phyloP scores from a whole-genome alignment of 305 asterid species.

The Ruellia speciosa region DNA sequence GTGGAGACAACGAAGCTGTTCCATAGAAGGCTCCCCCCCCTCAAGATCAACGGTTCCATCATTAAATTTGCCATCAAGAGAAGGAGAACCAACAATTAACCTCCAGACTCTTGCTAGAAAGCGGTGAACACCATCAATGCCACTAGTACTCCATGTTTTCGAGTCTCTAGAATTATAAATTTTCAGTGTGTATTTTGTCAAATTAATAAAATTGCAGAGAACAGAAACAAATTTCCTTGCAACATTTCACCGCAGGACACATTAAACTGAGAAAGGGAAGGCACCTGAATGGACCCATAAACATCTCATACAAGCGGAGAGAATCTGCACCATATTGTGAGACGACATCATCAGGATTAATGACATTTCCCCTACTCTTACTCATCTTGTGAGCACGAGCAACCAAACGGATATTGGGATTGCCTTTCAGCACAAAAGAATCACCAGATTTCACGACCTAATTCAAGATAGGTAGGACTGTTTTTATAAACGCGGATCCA shows the following conservation, averaged over 20 bases:
- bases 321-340: constrained; percentile 91
- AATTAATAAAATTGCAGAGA: constrained; percentile 8
- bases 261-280: constrained; percentile 16
- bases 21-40: constrained; percentile 62
- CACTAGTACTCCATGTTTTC: constrained; percentile 93
- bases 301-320: constrained; percentile 96
- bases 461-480: constrained; percentile 18
- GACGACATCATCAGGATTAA: constrained; percentile 95
- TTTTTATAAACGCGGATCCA: not conserved
- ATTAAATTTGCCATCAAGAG: constrained; percentile 50
- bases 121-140: constrained; percentile 96
- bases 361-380: constrained; percentile 93
- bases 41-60: constrained; percentile 53
- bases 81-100: constrained; percentile 72
- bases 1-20: constrained; percentile 73
- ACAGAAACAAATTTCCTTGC: not conserved
- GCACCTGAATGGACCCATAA: constrained; percentile 97
- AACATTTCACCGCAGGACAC: not conserved
- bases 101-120: constrained; percentile 93
- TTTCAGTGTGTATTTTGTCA: not conserved
- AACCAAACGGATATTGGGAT: constrained; percentile 55
- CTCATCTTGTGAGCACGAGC: constrained; percentile 97
- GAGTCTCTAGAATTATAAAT: constrained; percentile 56
- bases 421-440: constrained; percentile 70
- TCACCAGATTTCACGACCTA: constrained; percentile 79